Evolutionary conservation across 2,329 filamentous ascomycete species (phyloP), one percentile per base, ranked within the genome.

Genomic region (Alternaria tenuissima): DNA sequence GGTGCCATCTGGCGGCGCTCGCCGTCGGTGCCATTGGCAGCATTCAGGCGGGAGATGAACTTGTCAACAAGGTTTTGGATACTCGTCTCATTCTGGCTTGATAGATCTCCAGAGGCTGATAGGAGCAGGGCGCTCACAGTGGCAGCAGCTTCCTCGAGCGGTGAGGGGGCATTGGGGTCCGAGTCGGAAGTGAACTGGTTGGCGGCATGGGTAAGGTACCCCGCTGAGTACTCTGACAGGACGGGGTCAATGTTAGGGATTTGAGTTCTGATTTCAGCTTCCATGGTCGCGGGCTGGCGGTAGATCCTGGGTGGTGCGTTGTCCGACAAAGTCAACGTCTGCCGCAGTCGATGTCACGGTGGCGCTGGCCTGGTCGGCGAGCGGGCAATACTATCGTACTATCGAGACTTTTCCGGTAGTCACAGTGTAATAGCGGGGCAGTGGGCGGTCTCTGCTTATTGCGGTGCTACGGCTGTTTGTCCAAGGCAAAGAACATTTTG

Each of bases 201-300:
- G 48, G 94, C 95, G 49, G 95, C 95, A 84, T 99, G 94, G 74
- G 89, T 93, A 70, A 99, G 85, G 78, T 98, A 99, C 59, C 95
- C 95, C 67, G 93, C 92, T 43, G 93, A 95, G 81, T 97, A 97
- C 81, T 96, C 92, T 49, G 93, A 94, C 68, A 97, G 84, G 64
- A 96, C 86, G 60, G 91, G 92, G 81, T 97, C 94, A 70, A 97
- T 92, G 75, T 91, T 90, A 63, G 93, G 93, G 69, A 97, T 87
- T 69, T 93, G 88, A 63, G 90, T 84, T 82, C 90, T 91, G 77
- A 97, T 93, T 82, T 96, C 92, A 74, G 91, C 85, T 80, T 97
- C 93, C 93, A 97, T 97, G 65, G 62, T 65, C 80, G 63, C 42
- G 61, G 60, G 61, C 62, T 59, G 63, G 62, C 60, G 68, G 52